Conservation (phyloP, 805 yeast species). For the Clavispora phyllophila region DNA sequence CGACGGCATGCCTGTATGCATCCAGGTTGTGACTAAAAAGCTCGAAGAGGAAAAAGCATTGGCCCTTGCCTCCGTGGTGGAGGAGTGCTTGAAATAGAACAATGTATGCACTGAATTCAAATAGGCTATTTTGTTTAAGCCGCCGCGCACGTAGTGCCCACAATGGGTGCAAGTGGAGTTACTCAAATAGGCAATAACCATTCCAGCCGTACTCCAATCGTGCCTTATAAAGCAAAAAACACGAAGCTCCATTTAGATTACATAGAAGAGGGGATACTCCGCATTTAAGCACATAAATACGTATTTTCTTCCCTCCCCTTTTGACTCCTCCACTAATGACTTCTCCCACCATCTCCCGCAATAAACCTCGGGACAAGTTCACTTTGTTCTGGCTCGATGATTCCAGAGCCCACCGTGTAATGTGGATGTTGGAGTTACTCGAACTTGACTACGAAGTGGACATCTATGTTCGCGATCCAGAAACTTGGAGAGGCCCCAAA, state of each 20-base stretch:
- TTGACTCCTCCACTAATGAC: too few relatives aligned
- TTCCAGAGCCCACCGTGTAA: constrained; percentile 56
- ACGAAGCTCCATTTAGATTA: not conserved
- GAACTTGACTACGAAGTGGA: constrained; percentile 51
- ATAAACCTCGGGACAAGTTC: constrained; percentile 9
- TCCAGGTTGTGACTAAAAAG: constrained; percentile 1
- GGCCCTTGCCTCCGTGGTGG: not conserved
- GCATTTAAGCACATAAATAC: not conserved
- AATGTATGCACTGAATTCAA: not conserved
- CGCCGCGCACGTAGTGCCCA: not conserved
- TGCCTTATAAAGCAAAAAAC: not conserved
- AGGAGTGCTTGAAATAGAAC: not conserved
- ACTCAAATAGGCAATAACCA: not conserved
- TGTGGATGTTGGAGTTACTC: constrained; percentile 63
- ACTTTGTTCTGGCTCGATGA: constrained; percentile 36
- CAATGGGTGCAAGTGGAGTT: not conserved
- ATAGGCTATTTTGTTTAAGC: not conserved
- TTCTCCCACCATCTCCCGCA: too few relatives aligned
- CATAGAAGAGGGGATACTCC: not conserved
- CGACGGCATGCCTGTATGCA: constrained; percentile 1
- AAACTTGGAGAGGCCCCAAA: constrained; percentile 34
- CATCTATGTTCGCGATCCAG: constrained; percentile 45
- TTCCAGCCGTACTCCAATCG: not conserved
- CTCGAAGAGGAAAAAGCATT: constrained; percentile 1
- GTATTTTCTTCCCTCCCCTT: not conserved